Conservation (phyloP, 305 asterid species). For the Fraxinus paxiana region DNA sequence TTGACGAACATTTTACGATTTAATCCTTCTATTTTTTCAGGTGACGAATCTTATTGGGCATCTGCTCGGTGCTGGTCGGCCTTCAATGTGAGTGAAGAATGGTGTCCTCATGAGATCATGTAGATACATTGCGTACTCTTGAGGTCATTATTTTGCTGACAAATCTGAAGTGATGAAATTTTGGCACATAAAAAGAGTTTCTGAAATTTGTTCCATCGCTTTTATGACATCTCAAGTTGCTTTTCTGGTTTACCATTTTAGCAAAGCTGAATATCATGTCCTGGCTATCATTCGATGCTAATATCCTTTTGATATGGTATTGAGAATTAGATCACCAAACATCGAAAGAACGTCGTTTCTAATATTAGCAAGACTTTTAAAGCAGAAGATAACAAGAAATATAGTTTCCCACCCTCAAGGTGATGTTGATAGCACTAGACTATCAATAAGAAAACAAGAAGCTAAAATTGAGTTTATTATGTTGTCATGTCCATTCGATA, state of each 20-base stretch:
- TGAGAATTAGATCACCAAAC: background rate
- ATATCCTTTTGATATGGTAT: background rate
- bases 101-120: background rate
- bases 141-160: background rate
- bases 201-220: background rate
- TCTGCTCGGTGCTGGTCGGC: slow-evolving; percentile 60
- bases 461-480: background rate
- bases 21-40: slow-evolving; percentile 37
- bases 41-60: slow-evolving; percentile 77
- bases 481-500: background rate
- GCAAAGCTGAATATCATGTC: background rate
- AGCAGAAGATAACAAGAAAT: background rate
- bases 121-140: background rate
- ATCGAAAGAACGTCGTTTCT: background rate
- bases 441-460: background rate
- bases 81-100: slow-evolving; percentile 46
- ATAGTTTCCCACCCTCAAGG: background rate
- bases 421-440: background rate
- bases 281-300: background rate
- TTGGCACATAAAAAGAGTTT: background rate
- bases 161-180: background rate
- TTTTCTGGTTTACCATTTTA: background rate
- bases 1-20: background rate
- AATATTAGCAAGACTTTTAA: background rate
- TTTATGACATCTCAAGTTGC: background rate